A percentile compares a stretch with the other conserved stretches of the same genome.
These are phyloP conservation scores for Malassezia slooffiae DNA, from an alignment of 1,284 basidiomycete genomes.

Conservation along the genomic window DNA sequence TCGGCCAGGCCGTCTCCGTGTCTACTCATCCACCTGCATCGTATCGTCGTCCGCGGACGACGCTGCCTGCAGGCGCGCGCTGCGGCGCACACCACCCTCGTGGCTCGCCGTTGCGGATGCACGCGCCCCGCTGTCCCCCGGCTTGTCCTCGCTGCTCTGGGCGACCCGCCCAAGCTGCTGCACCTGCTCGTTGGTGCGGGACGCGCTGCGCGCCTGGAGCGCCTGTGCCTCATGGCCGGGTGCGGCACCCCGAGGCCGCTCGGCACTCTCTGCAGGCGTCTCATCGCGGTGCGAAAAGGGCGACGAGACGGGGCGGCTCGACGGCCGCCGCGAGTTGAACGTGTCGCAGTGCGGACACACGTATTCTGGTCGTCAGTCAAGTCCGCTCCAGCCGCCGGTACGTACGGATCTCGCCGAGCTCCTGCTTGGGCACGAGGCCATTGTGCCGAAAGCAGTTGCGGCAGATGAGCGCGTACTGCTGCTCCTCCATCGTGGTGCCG, in stretches of 20 bases:
- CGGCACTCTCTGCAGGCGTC: neutral
- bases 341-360: constrained; percentile 63
- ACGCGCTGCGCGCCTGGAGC: too few species aligned
- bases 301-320: constrained; percentile 36
- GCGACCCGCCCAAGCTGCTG: neutral
- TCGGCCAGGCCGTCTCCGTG: neutral
- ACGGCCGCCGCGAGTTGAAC: constrained; percentile 54
- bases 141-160: neutral
- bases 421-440: constrained; percentile 74
- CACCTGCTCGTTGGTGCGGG: too few species aligned
- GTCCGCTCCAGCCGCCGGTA: constrained; percentile 21
- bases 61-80: constrained; percentile 1
- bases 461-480: constrained; percentile 79
- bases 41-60: neutral
- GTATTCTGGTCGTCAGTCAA: constrained; percentile 55
- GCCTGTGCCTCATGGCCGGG: neutral
- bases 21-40: constrained; percentile 1
- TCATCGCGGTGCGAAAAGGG: constrained; percentile 18
- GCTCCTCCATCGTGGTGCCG: constrained; percentile 43
- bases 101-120: too few species aligned
- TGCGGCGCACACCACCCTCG: too few species aligned
- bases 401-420: constrained; percentile 82
- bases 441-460: constrained; percentile 86
- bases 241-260: neutral
- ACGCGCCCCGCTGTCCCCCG: too few species aligned